Conservation (phyloP, 2,329 filamentous ascomycete genomes). For the Ophiocordyceps camponoti-saundersi region DNA sequence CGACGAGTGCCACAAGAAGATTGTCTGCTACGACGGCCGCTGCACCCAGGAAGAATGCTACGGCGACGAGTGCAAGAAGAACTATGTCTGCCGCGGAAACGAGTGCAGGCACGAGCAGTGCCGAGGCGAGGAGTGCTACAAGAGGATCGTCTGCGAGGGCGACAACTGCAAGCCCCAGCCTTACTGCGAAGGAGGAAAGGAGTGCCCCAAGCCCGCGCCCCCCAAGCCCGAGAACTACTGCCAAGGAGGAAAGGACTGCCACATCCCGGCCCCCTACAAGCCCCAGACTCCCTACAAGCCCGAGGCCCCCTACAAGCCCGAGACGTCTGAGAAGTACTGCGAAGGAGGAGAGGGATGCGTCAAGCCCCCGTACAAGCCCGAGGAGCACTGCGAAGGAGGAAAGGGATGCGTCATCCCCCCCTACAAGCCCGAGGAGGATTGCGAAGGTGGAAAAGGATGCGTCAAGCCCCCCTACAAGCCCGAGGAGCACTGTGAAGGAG, state of each 20-base stretch:
- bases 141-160: conserved; percentile 11
- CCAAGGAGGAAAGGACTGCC: neutral
- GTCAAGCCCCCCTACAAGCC: neutral
- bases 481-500: neutral
- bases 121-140: conserved; percentile 12
- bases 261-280: neutral
- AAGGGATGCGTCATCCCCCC: no score
- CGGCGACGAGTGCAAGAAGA: conserved; percentile 14
- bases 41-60: conserved; percentile 13
- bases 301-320: neutral
- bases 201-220: conserved; percentile 5
- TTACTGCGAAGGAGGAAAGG: conserved; percentile 4
- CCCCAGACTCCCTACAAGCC: neutral
- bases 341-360: neutral
- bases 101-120: conserved; percentile 14
- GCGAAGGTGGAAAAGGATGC: no score
- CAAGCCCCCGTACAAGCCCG: no score
- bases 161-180: conserved; percentile 9
- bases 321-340: neutral
- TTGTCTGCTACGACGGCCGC: conserved; percentile 15
- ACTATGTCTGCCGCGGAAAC: conserved; percentile 14
- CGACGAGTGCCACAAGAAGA: conserved; percentile 12
- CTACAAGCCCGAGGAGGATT: no score
- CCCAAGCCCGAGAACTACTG: neutral
- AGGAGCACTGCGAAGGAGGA: no score